Evolutionary conservation across 2,329 filamentous ascomycete genomes (phyloP).

Genomic region (Colletotrichum gigasporum): DNA sequence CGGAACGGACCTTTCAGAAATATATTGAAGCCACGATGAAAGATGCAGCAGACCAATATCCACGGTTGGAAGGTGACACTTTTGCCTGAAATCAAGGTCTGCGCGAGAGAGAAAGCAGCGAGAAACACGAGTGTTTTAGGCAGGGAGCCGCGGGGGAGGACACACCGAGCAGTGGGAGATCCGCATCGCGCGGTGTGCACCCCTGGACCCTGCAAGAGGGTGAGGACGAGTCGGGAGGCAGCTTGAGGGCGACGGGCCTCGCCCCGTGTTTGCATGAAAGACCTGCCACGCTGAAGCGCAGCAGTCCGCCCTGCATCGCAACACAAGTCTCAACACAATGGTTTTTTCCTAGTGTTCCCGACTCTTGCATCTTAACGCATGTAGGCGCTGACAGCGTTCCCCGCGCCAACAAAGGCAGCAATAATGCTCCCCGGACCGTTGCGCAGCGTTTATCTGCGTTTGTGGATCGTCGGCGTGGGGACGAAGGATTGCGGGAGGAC

Average conservation of each 20-base stretch:
- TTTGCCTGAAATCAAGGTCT: conserved; percentile 10
- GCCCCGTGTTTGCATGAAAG: conserved; percentile 24
- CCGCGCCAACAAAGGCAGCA: not conserved
- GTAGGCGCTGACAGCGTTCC: not conserved
- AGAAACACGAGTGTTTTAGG: conserved; percentile 6
- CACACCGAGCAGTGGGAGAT: conserved; percentile 6
- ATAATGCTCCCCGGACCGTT: not conserved
- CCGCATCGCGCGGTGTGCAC: not conserved
- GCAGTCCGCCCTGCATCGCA: not conserved
- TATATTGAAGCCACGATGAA: conserved; percentile 1
- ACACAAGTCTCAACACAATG: conserved; percentile 8
- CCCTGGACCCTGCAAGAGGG: conserved; percentile 16
- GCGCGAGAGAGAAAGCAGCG: not conserved
- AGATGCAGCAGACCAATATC: not conserved
- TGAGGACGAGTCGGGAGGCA: not conserved
- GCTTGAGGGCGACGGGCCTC: not conserved
- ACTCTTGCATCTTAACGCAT: conserved; percentile 15
- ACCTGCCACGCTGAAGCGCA: conserved; percentile 3
- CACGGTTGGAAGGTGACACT: conserved; percentile 5
- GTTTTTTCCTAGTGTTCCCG: conserved; percentile 13
- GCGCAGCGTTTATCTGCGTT: not conserved
- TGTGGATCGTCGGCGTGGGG: conserved; percentile 1
- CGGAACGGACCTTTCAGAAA: conserved; percentile 10
- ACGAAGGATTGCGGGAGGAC: conserved; percentile 5
- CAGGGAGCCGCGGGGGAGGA: conserved; percentile 8